Conservation (phyloP, 2,329 filamentous ascomycete species). For the Metarhizium album region DNA sequence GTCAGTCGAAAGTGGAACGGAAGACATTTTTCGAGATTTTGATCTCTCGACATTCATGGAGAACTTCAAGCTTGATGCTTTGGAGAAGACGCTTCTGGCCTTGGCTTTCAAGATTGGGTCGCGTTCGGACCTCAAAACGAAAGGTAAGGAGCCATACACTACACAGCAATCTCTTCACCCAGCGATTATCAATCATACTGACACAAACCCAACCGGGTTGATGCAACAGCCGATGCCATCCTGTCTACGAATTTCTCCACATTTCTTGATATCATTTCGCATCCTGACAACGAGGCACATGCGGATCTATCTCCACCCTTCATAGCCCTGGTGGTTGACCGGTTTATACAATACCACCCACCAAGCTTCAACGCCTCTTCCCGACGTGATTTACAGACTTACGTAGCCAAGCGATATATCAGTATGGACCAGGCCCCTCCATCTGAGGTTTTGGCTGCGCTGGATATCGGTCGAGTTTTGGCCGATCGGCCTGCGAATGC, state of each 20-base stretch:
- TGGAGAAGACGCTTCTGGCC: constrained; percentile 79
- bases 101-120: constrained; percentile 79
- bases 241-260: constrained; percentile 67
- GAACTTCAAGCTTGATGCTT: constrained; percentile 84
- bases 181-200: background rate
- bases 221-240: constrained; percentile 67
- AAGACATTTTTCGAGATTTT: constrained; percentile 91
- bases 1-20: constrained; percentile 79
- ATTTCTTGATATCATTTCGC: constrained; percentile 67
- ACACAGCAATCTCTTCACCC: background rate
- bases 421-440: constrained; percentile 55
- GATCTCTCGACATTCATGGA: constrained; percentile 93
- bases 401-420: constrained; percentile 58
- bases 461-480: constrained; percentile 58
- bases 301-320: constrained; percentile 58
- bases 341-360: constrained; percentile 77
- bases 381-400: constrained; percentile 57
- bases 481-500: constrained; percentile 45
- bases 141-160: constrained; percentile 50
- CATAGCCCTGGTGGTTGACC: constrained; percentile 71
- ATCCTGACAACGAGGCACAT: constrained; percentile 50
- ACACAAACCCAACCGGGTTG: background rate
- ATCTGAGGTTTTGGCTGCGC: constrained; percentile 56
- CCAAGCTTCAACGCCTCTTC: constrained; percentile 72
- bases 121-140: constrained; percentile 73